A percentile compares a stretch with the other conserved stretches of the same genome.
phyloP scores from a whole-genome alignment of 1,139 yeast species.

The Pichia sorboxylosa region DNA sequence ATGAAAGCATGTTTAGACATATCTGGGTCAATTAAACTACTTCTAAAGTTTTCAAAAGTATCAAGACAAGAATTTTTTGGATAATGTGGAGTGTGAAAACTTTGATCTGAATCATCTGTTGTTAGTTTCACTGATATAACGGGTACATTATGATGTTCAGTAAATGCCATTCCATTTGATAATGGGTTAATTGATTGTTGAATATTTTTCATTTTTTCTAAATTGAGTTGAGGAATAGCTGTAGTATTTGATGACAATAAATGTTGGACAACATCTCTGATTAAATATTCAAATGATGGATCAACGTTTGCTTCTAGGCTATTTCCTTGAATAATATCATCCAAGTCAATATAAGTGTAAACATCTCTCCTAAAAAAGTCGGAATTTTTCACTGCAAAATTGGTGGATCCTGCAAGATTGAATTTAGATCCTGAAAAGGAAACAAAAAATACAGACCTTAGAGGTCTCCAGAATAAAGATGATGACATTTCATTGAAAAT shows the following conservation, averaged over 20 bases:
- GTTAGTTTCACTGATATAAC: slow-evolving; percentile 45
- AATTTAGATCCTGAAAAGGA: slow-evolving; percentile 83
- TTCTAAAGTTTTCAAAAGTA: slow-evolving; percentile 44
- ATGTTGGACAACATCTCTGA: slow-evolving; percentile 30
- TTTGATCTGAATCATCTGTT: not conserved
- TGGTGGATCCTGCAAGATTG: slow-evolving; percentile 76
- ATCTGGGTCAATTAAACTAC: slow-evolving; percentile 37
- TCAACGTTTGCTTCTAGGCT: slow-evolving; percentile 48
- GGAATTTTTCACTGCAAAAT: slow-evolving; percentile 54
- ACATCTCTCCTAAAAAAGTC: slow-evolving; percentile 49
- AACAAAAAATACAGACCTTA: slow-evolving; percentile 70
- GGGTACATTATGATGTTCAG: slow-evolving; percentile 57
- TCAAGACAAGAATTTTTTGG: slow-evolving; percentile 60
- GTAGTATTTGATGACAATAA: slow-evolving; percentile 32
- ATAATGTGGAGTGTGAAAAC: slow-evolving; percentile 24
- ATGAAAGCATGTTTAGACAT: slow-evolving; percentile 49
- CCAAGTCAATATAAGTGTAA: slow-evolving; percentile 65
- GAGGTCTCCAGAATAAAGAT: slow-evolving; percentile 68
- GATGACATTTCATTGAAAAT: slow-evolving; percentile 57
- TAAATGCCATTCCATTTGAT: slow-evolving; percentile 64
- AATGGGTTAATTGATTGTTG: slow-evolving; percentile 22
- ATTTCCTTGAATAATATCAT: slow-evolving; percentile 60
- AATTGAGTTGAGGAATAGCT: slow-evolving; percentile 13
- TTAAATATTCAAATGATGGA: slow-evolving; percentile 46
- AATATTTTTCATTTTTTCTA: slow-evolving; percentile 9